Evolutionary conservation across 2,329 filamentous ascomycete species (phyloP), one percentile per base, ranked within the genome.

Genomic region (Thielaviopsis populi): DNA sequence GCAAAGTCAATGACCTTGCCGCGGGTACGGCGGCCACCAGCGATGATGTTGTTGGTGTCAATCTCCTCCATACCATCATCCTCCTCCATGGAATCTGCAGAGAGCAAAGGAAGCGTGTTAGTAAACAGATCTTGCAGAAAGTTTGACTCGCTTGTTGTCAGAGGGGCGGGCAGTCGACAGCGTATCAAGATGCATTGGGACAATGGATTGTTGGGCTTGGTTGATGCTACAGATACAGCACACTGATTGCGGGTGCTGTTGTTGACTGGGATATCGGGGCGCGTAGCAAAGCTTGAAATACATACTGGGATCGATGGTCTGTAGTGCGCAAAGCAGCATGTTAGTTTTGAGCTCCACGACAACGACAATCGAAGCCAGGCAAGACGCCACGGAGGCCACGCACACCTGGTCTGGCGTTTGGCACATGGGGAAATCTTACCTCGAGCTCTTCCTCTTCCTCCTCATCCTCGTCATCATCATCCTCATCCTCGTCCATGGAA

Each of bases 1-100:
- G 88, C 87, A 76, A 89, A 97, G 80, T 97, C 89, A 73, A 97
- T 96, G 72, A 85, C 82, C 75, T 89, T 89, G 72, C 91, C 91
- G 72, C 92, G 92, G 68, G 92, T 97, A 75, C 94, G 92, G 70
- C 86, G 83, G 68, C 86, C 86, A 68, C 80, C 82, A 66, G 77
- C 74, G 72, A 97, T 85, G 74, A 97, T 95, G 81, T 97, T 97
- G 74, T 83, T 83, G 65, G 83, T 79, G 73, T 95, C 89, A 74
- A 99, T 96, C 76, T 92, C 91, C 73, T 95, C 89, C 80, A 96
- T 83, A 75, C 88, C 87, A 71, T 91, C 89, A 54, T 88, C 87
- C 62, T 89, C 88, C 69, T 87, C 86, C 67, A 69, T 70, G 61
- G 22, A 60, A 37, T 77, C 81, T 76, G 74, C 27, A 33, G n/a